Evolutionary conservation across 2,329 filamentous ascomycete species (phyloP), one percentile per base, ranked within the genome.

Genomic region (Xylogone sp.): DNA sequence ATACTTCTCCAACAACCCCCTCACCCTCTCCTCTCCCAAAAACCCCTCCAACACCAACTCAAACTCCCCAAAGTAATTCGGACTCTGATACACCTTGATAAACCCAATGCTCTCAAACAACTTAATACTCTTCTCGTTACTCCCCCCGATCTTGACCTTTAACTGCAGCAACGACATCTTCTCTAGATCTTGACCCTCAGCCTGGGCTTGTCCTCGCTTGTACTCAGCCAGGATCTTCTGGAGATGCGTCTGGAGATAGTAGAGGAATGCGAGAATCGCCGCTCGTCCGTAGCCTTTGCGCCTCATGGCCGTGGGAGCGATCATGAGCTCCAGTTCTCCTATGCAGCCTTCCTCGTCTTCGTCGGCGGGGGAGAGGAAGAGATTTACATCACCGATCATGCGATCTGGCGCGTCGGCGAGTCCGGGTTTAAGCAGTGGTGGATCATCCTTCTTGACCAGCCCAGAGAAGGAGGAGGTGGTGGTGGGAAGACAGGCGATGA

Each of bases 291-390:
- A 72, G 0, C 90, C 90, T 7, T 74, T 72, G 0, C 86, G 74
- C 21, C 85, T 82, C 24, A 82, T 71, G 0, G 67, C 63, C 3
- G 70, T 70, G 1, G 74, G 71, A 0, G 90, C 90, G 55, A 96
- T 84, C 91, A 96, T 96, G 56, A 96, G 80, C 68, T 96, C 90
- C 6, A 96, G 70, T 64, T 96, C 91, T 21, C 88, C 91, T 3
- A 86, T 9, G 76, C 58, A 21, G 43, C 49, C 52, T 53, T 53
- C 55, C 7, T 54, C 53, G 3, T 61, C 53, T 0, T 75, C 77
- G 16, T 50, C 78, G 45, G 76, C 75, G 0, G 77, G 66, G 31
- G 81, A 83, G 1, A 97, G 71, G 65, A 97, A 97, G 31, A 97
- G 75, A 64, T 92, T 92, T 45, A 92, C 79, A 62, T 92, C 88